Conservation (phyloP, 2,329 filamentous ascomycete species). For the Mycosphaerella sp. region DNA sequence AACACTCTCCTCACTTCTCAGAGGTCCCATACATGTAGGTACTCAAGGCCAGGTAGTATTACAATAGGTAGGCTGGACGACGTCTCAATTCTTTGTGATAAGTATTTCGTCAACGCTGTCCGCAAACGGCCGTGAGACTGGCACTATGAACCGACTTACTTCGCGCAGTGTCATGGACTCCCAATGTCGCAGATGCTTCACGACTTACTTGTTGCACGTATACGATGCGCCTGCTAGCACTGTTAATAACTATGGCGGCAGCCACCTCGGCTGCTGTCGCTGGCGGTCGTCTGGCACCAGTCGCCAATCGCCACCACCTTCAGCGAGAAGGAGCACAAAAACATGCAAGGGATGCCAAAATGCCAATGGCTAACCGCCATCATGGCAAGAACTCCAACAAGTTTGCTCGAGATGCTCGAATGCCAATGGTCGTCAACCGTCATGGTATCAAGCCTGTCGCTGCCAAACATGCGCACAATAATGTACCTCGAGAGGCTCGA, state of each 20-base stretch:
- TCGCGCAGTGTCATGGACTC: background rate
- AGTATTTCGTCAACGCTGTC: background rate
- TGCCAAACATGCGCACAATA: background rate
- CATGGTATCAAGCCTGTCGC: background rate
- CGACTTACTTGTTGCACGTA: background rate
- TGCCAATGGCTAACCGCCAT: too few species aligned
- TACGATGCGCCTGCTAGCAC: background rate
- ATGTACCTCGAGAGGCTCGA: background rate
- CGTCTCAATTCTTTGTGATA: background rate
- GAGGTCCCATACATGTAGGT: too few species aligned
- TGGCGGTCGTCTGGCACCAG: background rate
- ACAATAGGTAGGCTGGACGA: background rate
- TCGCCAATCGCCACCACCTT: too few species aligned
- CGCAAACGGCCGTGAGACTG: background rate
- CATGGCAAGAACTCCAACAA: too few species aligned
- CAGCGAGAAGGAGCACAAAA: too few species aligned
- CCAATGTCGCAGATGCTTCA: background rate
- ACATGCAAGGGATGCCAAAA: too few species aligned
- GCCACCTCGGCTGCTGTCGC: background rate
- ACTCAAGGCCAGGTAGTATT: too few species aligned
- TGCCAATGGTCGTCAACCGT: background rate
- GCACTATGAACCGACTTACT: background rate
- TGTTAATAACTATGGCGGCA: background rate
- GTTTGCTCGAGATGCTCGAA: background rate
- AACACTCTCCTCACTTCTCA: too few species aligned